phyloP scores from a whole-genome alignment of 2,329 filamentous ascomycete species.

The Neonectria coccinea region DNA sequence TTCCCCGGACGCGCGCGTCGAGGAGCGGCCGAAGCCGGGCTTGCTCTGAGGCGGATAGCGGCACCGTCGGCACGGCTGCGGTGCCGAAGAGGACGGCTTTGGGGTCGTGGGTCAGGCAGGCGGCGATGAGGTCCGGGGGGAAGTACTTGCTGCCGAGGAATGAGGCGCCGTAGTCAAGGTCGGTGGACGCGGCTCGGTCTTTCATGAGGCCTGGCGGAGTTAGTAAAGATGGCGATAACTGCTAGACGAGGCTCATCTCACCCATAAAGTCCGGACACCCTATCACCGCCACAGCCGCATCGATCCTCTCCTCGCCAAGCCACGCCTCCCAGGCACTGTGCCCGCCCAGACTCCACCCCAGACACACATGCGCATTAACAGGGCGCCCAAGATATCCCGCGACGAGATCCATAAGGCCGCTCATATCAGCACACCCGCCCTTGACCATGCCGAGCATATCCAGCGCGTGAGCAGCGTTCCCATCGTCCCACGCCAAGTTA shows the following conservation, averaged over 20 bases:
- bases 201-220: slow-evolving; percentile 70
- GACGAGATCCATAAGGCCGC: slow-evolving; percentile 80
- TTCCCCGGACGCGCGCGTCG: slow-evolving; percentile 65
- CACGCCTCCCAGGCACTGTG: slow-evolving; percentile 89
- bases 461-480: slow-evolving; percentile 84
- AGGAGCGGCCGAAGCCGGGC: slow-evolving; percentile 59
- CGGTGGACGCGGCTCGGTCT: slow-evolving; percentile 79
- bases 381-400: slow-evolving; percentile 72
- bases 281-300: slow-evolving; percentile 82
- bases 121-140: slow-evolving; percentile 73
- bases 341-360: slow-evolving; percentile 88
- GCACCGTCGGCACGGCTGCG: slow-evolving; percentile 48
- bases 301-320: slow-evolving; percentile 81
- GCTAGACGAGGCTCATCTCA: slow-evolving; percentile 50
- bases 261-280: slow-evolving; percentile 90
- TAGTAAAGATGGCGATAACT: background rate
- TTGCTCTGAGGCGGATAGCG: slow-evolving; percentile 53
- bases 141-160: slow-evolving; percentile 87
- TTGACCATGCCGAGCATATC: slow-evolving; percentile 90
- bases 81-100: slow-evolving; percentile 77
- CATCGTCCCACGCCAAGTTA: slow-evolving; percentile 83
- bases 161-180: slow-evolving; percentile 63
- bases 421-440: slow-evolving; percentile 80
- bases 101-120: slow-evolving; percentile 77
- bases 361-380: slow-evolving; percentile 75